Evolutionary conservation across 139 green algal genomes (phyloP).

Genomic region (Pseudopediastrum boryanum): DNA sequence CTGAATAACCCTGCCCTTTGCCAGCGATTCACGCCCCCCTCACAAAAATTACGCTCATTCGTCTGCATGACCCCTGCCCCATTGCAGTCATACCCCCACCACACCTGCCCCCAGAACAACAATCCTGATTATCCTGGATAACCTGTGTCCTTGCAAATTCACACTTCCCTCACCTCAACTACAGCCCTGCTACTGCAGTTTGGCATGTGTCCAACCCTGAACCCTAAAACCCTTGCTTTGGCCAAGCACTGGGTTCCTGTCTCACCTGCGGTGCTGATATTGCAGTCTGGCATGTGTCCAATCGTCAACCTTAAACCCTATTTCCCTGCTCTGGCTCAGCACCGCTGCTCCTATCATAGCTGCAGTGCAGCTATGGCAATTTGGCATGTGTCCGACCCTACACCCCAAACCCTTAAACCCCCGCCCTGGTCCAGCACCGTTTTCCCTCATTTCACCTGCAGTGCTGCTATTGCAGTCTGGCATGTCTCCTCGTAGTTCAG

Average conservation of each 20-base stretch:
- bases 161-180: no score
- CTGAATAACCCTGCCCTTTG: no score
- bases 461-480: slow-evolving; percentile 82
- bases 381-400: not conserved
- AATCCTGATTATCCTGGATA: no score
- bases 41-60: no score
- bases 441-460: slow-evolving; percentile 56
- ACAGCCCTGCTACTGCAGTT: no score
- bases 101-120: no score
- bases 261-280: slow-evolving; percentile 49
- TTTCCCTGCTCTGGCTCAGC: not conserved
- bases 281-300: not conserved
- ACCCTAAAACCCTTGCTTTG: no score
- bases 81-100: no score
- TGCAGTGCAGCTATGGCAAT: not conserved
- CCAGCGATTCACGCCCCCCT: no score
- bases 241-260: no score
- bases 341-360: not conserved
- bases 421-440: not conserved
- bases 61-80: no score
- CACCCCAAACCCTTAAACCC: not conserved
- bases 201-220: slow-evolving; percentile 76
- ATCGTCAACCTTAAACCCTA: not conserved
- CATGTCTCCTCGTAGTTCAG: slow-evolving; percentile 75
- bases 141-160: no score